Evolutionary conservation across 495 filamentous ascomycete species (phyloP).

Genomic region (Copromyces sp.): DNA sequence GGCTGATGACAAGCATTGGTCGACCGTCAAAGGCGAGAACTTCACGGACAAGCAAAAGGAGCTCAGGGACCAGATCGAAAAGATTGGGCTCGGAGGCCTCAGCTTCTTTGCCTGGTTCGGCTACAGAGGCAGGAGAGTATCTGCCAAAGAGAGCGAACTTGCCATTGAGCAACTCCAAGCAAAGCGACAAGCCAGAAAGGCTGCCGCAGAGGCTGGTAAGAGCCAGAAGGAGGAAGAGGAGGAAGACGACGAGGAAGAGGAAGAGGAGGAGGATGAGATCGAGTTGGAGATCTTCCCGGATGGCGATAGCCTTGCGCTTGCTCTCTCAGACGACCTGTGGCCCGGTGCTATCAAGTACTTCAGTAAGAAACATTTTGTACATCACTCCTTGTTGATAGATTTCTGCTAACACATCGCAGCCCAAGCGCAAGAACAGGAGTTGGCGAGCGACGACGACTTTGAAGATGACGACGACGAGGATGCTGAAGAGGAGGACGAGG

Average conservation of each 20-base stretch:
- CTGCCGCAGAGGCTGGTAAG: constrained; percentile 42
- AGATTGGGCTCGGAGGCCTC: constrained; percentile 43
- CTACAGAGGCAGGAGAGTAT: constrained; percentile 54
- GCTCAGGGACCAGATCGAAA: constrained; percentile 44
- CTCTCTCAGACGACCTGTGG: constrained; percentile 79
- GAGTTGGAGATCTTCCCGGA: constrained; percentile 68
- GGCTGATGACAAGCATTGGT: constrained; percentile 25
- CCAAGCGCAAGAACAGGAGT: constrained; percentile 51
- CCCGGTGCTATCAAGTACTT: constrained; percentile 82
- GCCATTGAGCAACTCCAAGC: constrained; percentile 50
- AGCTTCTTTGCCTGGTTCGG: constrained; percentile 89
- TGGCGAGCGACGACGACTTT: constrained; percentile 47
- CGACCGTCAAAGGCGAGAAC: constrained; percentile 30
- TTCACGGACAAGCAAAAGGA: constrained; percentile 39
- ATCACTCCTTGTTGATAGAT: background rate
- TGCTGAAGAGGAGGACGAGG: constrained; percentile 35
- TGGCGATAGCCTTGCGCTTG: constrained; percentile 69
- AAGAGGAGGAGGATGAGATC: constrained; percentile 41
- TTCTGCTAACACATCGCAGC: constrained; percentile 28
- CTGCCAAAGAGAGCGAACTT: constrained; percentile 55
- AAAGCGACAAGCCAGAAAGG: constrained; percentile 43
- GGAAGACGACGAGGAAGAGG: constrained; percentile 44
- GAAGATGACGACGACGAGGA: constrained; percentile 41
- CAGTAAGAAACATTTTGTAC: constrained; percentile 47
- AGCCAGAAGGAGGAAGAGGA: constrained; percentile 44